A percentile compares a stretch with the other conserved stretches of the same genome.
phyloP scores from a whole-genome alignment of 768 basidiomycete genomes.

The Inosperma sp. region DNA sequence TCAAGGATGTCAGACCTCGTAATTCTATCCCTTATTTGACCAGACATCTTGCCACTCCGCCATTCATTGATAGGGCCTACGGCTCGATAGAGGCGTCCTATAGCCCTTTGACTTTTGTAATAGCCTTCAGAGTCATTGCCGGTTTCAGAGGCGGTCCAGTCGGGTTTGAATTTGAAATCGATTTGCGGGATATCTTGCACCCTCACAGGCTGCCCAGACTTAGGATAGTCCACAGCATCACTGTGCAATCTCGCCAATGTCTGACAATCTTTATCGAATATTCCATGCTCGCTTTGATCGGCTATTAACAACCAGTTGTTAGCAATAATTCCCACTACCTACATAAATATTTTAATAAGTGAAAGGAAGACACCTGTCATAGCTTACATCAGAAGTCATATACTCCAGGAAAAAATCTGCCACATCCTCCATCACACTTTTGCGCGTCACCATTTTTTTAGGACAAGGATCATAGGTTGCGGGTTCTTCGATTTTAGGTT shows the following conservation, averaged over 20 bases:
- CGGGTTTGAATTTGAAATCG: slow-evolving; percentile 40
- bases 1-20: slow-evolving; percentile 16
- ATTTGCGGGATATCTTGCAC: slow-evolving; percentile 40
- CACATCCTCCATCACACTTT: slow-evolving; percentile 58
- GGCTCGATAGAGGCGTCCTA: slow-evolving; percentile 58
- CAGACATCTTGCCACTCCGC: slow-evolving; percentile 8
- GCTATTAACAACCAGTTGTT: slow-evolving; percentile 63
- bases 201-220: slow-evolving; percentile 47
- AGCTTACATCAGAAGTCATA: slow-evolving; percentile 57
- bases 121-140: slow-evolving; percentile 34
- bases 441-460: slow-evolving; percentile 41
- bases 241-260: slow-evolving; percentile 54
- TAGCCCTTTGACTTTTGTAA: slow-evolving; percentile 51
- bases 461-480: slow-evolving; percentile 47
- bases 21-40: slow-evolving; percentile 12
- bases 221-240: slow-evolving; percentile 64
- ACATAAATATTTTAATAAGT: background rate
- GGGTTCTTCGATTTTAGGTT: slow-evolving; percentile 23
- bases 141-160: slow-evolving; percentile 66
- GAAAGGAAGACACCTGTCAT: background rate
- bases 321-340: slow-evolving; percentile 60
- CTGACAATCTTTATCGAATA: slow-evolving; percentile 50
- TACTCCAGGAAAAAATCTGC: slow-evolving; percentile 68
- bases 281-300: slow-evolving; percentile 45
- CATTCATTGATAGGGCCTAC: slow-evolving; percentile 49